Base-by-base conservation (phyloP, 768 basidiomycete genomes). In the Coprinellus aureogranulatus region DNA sequence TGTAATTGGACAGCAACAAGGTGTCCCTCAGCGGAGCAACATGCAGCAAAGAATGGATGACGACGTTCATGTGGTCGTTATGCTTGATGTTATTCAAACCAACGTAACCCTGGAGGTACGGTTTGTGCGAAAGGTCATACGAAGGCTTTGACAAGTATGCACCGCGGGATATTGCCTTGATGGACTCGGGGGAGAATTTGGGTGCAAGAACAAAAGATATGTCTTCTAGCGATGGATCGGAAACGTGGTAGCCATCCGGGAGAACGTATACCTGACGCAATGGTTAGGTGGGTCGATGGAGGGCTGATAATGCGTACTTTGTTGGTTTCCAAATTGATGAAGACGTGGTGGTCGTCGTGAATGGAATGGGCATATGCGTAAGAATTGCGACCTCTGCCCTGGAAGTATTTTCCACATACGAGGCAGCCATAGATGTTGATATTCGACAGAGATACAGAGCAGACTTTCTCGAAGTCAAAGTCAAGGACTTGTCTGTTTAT, bases 401-500 rank as follows among this genome's bases (percentile, higher is more conserved):
- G 96, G 69, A 97, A 98, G 72, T 98, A 99, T 76, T 97, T 98
- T 55, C 97, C 97, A 69, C 93, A 95, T 16, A 98, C 95, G 53
- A 99, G 84, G 69, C 97, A 99, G 31, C 92, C 94, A 68, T 99
- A 99, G 61, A 90, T 90, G 73, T 99, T 97, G 80, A 97, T 94
- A 73, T 98, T 96, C 41, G 92, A 90, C 54, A 93, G 80, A 34
- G 93, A 97, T 52, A 98, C 92, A 9, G 96, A 98, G 80, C 97
- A 99, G 26, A 98, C 84, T 79, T 96, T 94, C 76, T 99, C 97
- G 65, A 99, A 99, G 75, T 99, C 97, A 74, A 99, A 99, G 73
- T 99, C 97, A 57, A 99, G 84, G 45, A 86, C 80, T 47, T 82
- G 84, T 60, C 97, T 84, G 70, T 97, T 94, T 62, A 98, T 91